Evolutionary conservation across 495 filamentous ascomycete genomes (phyloP).

Genomic region (Penicillium parvum): DNA sequence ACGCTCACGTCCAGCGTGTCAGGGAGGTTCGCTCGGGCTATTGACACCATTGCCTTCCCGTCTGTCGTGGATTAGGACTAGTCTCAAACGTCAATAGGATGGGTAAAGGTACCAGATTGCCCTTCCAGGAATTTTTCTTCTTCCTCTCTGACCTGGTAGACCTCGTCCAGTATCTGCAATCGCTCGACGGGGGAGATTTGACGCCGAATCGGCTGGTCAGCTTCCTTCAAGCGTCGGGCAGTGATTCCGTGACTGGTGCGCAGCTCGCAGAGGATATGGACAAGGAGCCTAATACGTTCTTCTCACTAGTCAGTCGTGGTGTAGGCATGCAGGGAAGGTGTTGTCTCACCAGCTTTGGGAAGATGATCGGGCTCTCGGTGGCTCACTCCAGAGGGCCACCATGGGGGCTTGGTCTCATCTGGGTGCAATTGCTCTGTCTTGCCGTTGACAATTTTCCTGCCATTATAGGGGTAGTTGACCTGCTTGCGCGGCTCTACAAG

Average conservation of each 20-base stretch:
- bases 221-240: constrained; percentile 33
- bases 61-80: constrained; percentile 16
- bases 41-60: constrained; percentile 19
- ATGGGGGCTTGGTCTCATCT: constrained; percentile 53
- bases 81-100: not conserved
- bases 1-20: constrained; percentile 18
- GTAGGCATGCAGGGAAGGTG: not conserved
- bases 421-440: constrained; percentile 34
- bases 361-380: constrained; percentile 81
- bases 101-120: constrained; percentile 47
- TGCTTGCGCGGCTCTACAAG: constrained; percentile 82
- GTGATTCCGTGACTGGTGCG: constrained; percentile 35
- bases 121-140: constrained; percentile 58
- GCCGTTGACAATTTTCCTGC: constrained; percentile 40
- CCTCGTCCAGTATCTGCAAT: constrained; percentile 52
- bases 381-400: constrained; percentile 68
- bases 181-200: constrained; percentile 37
- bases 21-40: constrained; percentile 34
- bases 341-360: constrained; percentile 57
- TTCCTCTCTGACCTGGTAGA: constrained; percentile 58
- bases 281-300: constrained; percentile 59
- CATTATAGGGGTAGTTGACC: constrained; percentile 72
- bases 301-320: not conserved
- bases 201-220: constrained; percentile 41
- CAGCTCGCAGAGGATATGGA: constrained; percentile 53